Conservation (phyloP, 2,329 filamentous ascomycete species). For the Penicillium sp. region DNA sequence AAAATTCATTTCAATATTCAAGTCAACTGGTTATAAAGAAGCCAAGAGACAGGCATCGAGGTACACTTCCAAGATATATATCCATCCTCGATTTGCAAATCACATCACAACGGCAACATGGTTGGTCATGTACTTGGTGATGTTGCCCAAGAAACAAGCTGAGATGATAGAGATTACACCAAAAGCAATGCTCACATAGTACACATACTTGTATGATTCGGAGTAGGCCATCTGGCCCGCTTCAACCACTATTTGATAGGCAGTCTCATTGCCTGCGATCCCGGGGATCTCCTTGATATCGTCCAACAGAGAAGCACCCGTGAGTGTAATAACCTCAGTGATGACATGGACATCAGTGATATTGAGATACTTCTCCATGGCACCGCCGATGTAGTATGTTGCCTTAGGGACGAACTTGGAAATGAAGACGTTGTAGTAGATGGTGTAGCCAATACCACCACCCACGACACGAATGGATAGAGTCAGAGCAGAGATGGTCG, state of each 20-base stretch:
- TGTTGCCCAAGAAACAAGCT: constrained; percentile 59
- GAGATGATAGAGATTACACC: constrained; percentile 58
- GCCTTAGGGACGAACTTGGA: constrained; percentile 49
- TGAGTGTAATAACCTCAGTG: constrained; percentile 53
- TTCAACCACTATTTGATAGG: constrained; percentile 53
- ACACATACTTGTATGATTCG: constrained; percentile 61
- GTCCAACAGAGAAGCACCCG: constrained; percentile 52
- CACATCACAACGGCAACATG: constrained; percentile 55
- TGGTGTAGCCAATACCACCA: constrained; percentile 63
- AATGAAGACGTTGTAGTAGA: constrained; percentile 55
- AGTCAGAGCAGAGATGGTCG: constrained; percentile 66
- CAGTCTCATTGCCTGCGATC: constrained; percentile 52
- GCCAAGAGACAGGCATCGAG: neutral
- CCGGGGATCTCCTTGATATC: constrained; percentile 52
- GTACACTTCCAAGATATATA: neutral
- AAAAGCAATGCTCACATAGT: constrained; percentile 63
- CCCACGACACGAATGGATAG: constrained; percentile 69
- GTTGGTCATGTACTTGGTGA: constrained; percentile 59
- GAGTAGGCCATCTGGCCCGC: constrained; percentile 60
- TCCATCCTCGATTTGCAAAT: neutral
- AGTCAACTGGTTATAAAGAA: neutral
- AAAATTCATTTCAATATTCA: neutral
- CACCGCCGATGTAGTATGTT: constrained; percentile 50
- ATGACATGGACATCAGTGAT: constrained; percentile 53
- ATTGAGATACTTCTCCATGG: constrained; percentile 50